Percentiles rank a stretch among this genome's conserved stretches.
Evolutionary conservation across 805 yeast genomes (phyloP).

Genomic region (Candida succiphila): DNA sequence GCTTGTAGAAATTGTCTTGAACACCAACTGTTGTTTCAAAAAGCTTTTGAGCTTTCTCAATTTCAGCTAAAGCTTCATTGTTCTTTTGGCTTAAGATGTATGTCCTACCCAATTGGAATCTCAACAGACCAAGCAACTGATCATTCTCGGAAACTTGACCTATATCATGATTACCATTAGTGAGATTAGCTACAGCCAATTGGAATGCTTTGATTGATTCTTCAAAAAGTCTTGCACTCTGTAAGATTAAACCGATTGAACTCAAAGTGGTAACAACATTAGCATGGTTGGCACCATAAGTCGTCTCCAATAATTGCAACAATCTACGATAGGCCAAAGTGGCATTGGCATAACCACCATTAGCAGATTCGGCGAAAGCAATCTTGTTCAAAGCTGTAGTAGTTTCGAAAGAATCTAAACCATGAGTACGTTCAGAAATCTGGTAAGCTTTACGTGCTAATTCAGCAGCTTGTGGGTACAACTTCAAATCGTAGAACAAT

Average conservation of each 20-base stretch:
- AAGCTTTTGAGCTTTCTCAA: conserved; percentile 44
- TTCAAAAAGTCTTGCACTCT: conserved; percentile 35
- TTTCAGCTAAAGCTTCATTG: conserved; percentile 45
- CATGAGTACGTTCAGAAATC: conserved; percentile 71
- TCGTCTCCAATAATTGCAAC: conserved; percentile 42
- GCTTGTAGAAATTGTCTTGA: conserved; percentile 56
- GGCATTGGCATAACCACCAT: conserved; percentile 49
- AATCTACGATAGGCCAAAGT: conserved; percentile 54
- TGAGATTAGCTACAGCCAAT: conserved; percentile 41
- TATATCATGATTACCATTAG: conserved; percentile 25
- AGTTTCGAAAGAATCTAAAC: conserved; percentile 73
- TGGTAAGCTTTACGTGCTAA: conserved; percentile 59
- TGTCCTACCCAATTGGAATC: conserved; percentile 60
- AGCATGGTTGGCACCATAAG: conserved; percentile 62
- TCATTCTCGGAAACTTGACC: conserved; percentile 53
- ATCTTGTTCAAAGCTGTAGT: conserved; percentile 63
- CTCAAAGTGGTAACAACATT: conserved; percentile 54
- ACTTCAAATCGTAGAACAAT: conserved; percentile 50
- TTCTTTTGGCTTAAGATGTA: conserved; percentile 42
- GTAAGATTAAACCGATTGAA: conserved; percentile 51
- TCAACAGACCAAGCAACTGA: conserved; percentile 52
- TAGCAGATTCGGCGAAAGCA: conserved; percentile 59
- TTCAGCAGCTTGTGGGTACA: conserved; percentile 48
- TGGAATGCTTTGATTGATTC: conserved; percentile 45
- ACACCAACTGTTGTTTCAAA: conserved; percentile 56